Base-by-base conservation (phyloP, 495 filamentous ascomycete genomes). In the Daldinia loculata region DNA sequence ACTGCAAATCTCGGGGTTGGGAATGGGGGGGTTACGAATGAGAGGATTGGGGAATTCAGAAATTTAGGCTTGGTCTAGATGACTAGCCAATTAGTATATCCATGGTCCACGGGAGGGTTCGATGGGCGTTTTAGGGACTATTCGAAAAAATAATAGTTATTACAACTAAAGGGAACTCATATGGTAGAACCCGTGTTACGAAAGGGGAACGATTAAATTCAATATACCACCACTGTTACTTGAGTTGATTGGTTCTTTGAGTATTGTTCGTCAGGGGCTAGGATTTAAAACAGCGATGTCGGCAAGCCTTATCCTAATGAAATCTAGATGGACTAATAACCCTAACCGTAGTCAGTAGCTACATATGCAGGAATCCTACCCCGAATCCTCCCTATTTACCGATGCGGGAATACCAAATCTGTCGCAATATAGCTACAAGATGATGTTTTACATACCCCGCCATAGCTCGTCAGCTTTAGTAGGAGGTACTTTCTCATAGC, bases 31-130 rank as follows among this genome's bases (percentile, higher is more conserved):
- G 45, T 52, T 38, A 67, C 39, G 56, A 65, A 56, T 22, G 56
- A 58, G 65, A 68, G 63, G 48, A 68, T 39, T 50, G 39, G 61
- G 60, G 34, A 36, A 36, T 14, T 34, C 9, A 4, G 32, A 12
- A 27, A 38, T 53, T 38, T n/a, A 56, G 67, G 74, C 71, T 74
- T 74, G 55, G 71, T 76, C 71, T 74, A 69, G 74, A 76, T 72
- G 74, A 74, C 61, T 15, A 68, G 70, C 70, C 56, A 27, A 22
- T 32, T 36, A 48, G 65, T 62, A 38, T 41, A 59, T 63, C 59
- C 59, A 45, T 9, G 62, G 34, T 36, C 34, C 34, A 36, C 11
- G 34, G 34, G 43, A 22, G 19, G 57, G 14, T 55, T 51, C n/a
- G 58, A 27, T 34, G 32, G 63, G 69, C 50, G 69, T 71, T 66